Evolutionary conservation across 768 basidiomycete species (phyloP).

Genomic region (Phaeolepiota aurea): DNA sequence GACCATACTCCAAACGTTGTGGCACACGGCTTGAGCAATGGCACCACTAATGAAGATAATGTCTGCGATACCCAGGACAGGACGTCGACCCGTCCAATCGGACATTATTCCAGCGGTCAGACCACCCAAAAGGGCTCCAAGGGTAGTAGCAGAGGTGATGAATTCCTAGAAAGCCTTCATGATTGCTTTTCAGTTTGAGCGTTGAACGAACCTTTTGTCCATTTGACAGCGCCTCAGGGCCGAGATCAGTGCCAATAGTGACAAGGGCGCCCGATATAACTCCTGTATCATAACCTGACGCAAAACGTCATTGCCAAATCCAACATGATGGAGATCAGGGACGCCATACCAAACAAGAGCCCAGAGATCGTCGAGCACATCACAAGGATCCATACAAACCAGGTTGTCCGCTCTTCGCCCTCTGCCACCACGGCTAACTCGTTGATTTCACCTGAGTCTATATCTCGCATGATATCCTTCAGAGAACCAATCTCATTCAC

Average conservation of each 20-base stretch:
- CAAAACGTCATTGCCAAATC: neutral
- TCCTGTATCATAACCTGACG: slow-evolving; percentile 65
- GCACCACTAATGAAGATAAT: slow-evolving; percentile 71
- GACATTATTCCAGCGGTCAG: slow-evolving; percentile 61
- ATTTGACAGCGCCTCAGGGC: slow-evolving; percentile 44
- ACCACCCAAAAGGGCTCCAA: slow-evolving; percentile 73
- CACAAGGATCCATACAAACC: slow-evolving; percentile 76
- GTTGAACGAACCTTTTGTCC: slow-evolving; percentile 46
- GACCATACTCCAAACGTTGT: slow-evolving; percentile 66
- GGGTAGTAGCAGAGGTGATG: slow-evolving; percentile 72
- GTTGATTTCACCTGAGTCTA: slow-evolving; percentile 45
- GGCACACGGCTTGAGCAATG: slow-evolving; percentile 60
- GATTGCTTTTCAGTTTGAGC: neutral
- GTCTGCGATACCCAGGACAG: slow-evolving; percentile 60
- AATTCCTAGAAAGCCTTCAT: slow-evolving; percentile 43
- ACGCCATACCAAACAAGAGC: slow-evolving; percentile 58
- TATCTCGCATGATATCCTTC: slow-evolving; percentile 13
- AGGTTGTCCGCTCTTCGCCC: slow-evolving; percentile 58
- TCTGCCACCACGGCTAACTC: slow-evolving; percentile 53
- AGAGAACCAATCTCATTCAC: slow-evolving; percentile 10
- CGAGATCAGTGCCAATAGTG: slow-evolving; percentile 60
- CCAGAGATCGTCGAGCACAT: slow-evolving; percentile 70
- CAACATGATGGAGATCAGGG: neutral
- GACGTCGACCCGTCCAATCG: slow-evolving; percentile 62
- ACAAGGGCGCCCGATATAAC: slow-evolving; percentile 78